Percentiles rank a stretch among this genome's conserved stretches.
Evolutionary conservation across 2,329 filamentous ascomycete species (phyloP).

Genomic region (Fusarium chlamydosporum): DNA sequence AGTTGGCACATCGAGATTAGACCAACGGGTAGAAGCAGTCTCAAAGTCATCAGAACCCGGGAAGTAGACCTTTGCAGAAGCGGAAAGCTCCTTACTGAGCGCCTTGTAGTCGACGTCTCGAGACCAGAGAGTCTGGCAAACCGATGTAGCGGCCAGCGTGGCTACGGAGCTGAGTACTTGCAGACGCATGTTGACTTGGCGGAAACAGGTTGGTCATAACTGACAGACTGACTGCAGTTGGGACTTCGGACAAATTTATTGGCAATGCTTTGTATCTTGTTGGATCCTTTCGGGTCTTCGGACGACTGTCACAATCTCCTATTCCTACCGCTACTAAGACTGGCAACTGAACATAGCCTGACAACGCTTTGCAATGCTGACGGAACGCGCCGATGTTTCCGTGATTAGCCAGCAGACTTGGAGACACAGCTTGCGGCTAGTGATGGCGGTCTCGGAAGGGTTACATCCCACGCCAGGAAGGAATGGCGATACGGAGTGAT

Average conservation of each 20-base stretch:
- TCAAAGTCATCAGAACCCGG: slow-evolving; percentile 8
- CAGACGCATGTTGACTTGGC: slow-evolving; percentile 12
- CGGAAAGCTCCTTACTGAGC: slow-evolving; percentile 10
- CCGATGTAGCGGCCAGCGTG: neutral
- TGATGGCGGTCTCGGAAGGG: neutral
- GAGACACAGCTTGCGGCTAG: too few species aligned
- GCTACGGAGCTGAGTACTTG: neutral
- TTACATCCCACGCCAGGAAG: neutral
- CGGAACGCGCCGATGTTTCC: neutral
- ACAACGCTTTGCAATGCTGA: neutral
- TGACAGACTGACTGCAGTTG: neutral
- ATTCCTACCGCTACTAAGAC: neutral
- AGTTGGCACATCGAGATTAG: slow-evolving; percentile 2
- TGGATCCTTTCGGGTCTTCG: neutral
- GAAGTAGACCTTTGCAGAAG: slow-evolving; percentile 16
- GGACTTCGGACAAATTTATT: neutral
- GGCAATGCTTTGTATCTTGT: neutral
- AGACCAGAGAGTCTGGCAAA: slow-evolving; percentile 11
- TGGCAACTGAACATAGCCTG: neutral
- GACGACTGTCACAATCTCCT: neutral
- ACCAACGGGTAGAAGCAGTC: slow-evolving; percentile 4
- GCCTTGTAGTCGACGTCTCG: slow-evolving; percentile 7
- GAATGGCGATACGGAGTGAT: neutral
- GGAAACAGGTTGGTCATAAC: neutral
- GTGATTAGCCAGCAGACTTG: neutral